Evolutionary conservation across 2,329 filamentous ascomycete genomes (phyloP).

Genomic region (Alternaria hordeiaustralica): DNA sequence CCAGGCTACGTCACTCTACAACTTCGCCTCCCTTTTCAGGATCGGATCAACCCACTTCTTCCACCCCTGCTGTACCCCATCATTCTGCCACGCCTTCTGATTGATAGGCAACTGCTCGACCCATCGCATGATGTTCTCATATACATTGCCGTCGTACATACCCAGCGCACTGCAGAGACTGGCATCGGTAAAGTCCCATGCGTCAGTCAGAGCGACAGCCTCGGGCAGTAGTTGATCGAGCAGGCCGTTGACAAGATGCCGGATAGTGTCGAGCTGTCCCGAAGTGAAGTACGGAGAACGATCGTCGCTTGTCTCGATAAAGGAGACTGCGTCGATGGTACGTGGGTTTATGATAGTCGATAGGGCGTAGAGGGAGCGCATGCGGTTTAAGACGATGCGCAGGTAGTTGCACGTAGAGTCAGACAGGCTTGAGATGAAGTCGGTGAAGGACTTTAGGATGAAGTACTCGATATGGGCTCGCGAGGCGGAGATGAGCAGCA

Average conservation of each 20-base stretch:
- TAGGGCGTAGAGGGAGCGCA: slow-evolving; percentile 55
- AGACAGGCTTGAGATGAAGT: not conserved
- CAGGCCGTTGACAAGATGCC: slow-evolving; percentile 34
- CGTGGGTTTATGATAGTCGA: slow-evolving; percentile 48
- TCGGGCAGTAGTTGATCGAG: slow-evolving; percentile 56
- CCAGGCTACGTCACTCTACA: not conserved
- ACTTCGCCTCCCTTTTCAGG: not conserved
- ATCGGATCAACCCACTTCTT: slow-evolving; percentile 8
- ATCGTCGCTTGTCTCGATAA: slow-evolving; percentile 22
- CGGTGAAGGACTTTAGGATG: slow-evolving; percentile 28
- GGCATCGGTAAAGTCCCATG: slow-evolving; percentile 60
- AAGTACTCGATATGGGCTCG: slow-evolving; percentile 36
- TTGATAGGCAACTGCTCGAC: slow-evolving; percentile 38
- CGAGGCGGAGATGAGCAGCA: slow-evolving; percentile 32
- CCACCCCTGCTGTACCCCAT: slow-evolving; percentile 2
- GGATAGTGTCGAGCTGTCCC: slow-evolving; percentile 48
- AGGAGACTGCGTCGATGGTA: slow-evolving; percentile 33
- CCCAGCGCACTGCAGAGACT: slow-evolving; percentile 58
- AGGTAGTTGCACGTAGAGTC: slow-evolving; percentile 15
- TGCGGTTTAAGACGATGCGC: slow-evolving; percentile 17
- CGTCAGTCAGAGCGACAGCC: slow-evolving; percentile 56
- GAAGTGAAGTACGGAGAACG: not conserved
- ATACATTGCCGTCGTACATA: slow-evolving; percentile 57
- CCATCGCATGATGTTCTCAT: slow-evolving; percentile 54
- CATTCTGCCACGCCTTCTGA: not conserved